Percentiles rank a stretch among this genome's conserved stretches.
Conservation (phyloP, 2,329 filamentous ascomycete genomes). For the Aspergillus sp. region DNA sequence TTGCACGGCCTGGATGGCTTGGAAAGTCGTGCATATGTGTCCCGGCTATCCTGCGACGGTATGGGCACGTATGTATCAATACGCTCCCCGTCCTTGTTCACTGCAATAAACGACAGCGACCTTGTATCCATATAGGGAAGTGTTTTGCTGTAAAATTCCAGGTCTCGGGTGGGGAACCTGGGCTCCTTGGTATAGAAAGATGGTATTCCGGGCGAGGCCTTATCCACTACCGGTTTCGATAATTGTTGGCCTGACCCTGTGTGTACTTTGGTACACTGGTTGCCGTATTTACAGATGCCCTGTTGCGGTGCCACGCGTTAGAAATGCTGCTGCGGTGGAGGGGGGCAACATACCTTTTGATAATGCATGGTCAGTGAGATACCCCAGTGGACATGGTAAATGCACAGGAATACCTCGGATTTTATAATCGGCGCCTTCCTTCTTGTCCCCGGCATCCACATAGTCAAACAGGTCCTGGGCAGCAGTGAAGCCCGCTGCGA, state of each 20-base stretch:
- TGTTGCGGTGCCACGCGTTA: slow-evolving; percentile 5
- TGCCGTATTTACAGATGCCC: slow-evolving; percentile 36
- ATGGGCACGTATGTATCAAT: slow-evolving; percentile 46
- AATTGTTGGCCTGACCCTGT: slow-evolving; percentile 27
- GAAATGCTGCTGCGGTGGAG: too few relatives aligned
- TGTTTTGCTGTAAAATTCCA: slow-evolving; percentile 20
- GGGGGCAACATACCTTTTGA: slow-evolving; percentile 27
- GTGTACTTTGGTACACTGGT: slow-evolving; percentile 32
- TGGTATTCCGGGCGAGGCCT: slow-evolving; percentile 10
- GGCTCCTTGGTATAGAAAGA: slow-evolving; percentile 11
- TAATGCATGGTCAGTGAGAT: slow-evolving; percentile 22
- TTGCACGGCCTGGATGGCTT: slow-evolving; percentile 51
- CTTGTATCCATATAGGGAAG: slow-evolving; percentile 21
- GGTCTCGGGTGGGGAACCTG: slow-evolving; percentile 16
- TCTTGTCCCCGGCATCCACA: slow-evolving; percentile 61
- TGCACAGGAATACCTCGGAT: slow-evolving; percentile 47
- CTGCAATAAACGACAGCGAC: slow-evolving; percentile 37
- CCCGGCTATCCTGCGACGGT: slow-evolving; percentile 39
- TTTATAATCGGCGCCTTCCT: slow-evolving; percentile 62
- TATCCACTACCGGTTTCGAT: slow-evolving; percentile 21
- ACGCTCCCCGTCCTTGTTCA: slow-evolving; percentile 50
- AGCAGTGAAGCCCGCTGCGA: slow-evolving; percentile 58
- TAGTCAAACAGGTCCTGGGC: slow-evolving; percentile 61
- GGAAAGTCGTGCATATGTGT: slow-evolving; percentile 40
- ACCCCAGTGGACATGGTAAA: too few relatives aligned